Evolutionary conservation across 257 asterid species (phyloP).

Genomic region (Fraxinus quadrangulata): DNA sequence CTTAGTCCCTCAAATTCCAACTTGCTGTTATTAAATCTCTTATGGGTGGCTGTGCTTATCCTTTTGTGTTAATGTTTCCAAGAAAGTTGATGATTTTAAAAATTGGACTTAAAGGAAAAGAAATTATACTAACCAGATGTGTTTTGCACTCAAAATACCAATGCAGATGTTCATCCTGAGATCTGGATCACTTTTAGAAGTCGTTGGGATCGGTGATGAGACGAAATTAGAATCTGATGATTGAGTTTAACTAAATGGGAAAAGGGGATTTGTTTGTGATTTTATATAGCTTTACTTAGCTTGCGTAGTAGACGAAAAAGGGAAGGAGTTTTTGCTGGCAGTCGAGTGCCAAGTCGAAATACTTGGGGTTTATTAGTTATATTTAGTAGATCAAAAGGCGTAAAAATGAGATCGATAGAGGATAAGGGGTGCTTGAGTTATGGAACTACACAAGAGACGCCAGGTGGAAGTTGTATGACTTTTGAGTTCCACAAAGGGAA

Average conservation of each 20-base stretch:
- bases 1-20: background rate
- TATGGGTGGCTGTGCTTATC: background rate
- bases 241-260: background rate
- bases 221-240: constrained; percentile 24
- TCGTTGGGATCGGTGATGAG: constrained; percentile 4
- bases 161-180: constrained; percentile 37
- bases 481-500: constrained; percentile 70
- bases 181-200: background rate
- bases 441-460: constrained; percentile 47
- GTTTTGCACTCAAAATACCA: constrained; percentile 25
- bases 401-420: constrained; percentile 68
- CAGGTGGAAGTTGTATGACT: constrained; percentile 39
- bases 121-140: constrained; percentile 7
- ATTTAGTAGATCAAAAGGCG: constrained; percentile 14
- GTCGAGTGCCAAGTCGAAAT: background rate
- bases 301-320: constrained; percentile 14
- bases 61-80: constrained; percentile 6
- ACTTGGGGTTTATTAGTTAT: background rate
- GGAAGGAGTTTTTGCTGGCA: constrained; percentile 3
- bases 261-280: constrained; percentile 7
- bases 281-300: background rate
- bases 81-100: background rate
- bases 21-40: background rate
- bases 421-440: constrained; percentile 70
- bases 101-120: background rate